These are phyloP conservation scores for Rhododendron kiyosumense DNA, from an alignment of 148 eudicot species.

Conservation along the genomic window DNA sequence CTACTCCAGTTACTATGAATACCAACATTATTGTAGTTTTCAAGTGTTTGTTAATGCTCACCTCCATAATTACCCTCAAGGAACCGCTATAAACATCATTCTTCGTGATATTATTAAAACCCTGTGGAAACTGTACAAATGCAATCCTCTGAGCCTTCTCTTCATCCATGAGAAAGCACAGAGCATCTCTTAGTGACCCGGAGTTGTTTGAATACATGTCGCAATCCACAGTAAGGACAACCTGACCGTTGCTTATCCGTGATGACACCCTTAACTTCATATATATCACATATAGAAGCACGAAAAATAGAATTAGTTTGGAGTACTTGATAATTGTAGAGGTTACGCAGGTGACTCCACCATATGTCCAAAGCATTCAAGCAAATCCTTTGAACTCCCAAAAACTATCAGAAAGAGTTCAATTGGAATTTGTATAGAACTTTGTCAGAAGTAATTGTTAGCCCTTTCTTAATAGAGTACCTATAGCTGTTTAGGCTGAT, in stretches of 20 bases:
- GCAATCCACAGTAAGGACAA: constrained; percentile 14
- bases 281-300: not conserved
- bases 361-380: not conserved
- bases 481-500: not conserved
- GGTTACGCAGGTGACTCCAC: not conserved
- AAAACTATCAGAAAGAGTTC: not conserved
- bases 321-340: not conserved
- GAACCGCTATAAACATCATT: constrained; percentile 2
- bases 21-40: not conserved
- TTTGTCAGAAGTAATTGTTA: not conserved
- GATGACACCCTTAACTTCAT: constrained; percentile 14
- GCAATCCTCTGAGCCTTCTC: constrained; percentile 8
- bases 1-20: not conserved
- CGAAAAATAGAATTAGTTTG: not conserved
- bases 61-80: not conserved
- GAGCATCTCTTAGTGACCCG: constrained; percentile 13
- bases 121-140: constrained; percentile 10
- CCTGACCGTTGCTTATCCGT: constrained; percentile 9
- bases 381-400: not conserved
- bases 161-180: constrained; percentile 20
- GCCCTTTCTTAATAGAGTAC: not conserved
- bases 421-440: not conserved
- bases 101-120: not conserved
- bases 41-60: not conserved
- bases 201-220: constrained; percentile 18